Evolutionary conservation across 2,329 filamentous ascomycete species (phyloP), one percentile per base, ranked within the genome.

Genomic region (Lachnellula subtilissima): DNA sequence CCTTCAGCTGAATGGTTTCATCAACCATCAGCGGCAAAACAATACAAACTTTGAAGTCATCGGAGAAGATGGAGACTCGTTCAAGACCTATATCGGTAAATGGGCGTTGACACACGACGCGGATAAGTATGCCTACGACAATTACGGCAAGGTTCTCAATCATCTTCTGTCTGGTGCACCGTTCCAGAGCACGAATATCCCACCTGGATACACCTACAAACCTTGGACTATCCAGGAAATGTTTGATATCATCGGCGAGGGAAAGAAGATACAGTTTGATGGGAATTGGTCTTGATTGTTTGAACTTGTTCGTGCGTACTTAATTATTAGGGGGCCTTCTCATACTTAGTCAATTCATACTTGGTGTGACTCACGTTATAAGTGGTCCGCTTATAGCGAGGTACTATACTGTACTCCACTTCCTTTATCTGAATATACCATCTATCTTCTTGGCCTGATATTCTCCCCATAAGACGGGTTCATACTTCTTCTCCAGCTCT

Each of bases 171-270:
- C 5, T 37, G 54, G 54, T 25, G 42, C 9, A 5, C 3, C 25
- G 14, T 57, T 57, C 15, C 5, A 39, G 22, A 49, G 19, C 19
- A 57, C 50, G 1, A 57, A 57, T 11, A 35, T 45, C 5, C 54
- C 54, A 6, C 50, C 43, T 3, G 50, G 54, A 7, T 39, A 49
- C 19, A 42, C 19, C 8, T 53, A 45, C 12, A 32, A 43, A 23
- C 50, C 46, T 15, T 57, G 50, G 54, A 57, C 54, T 8, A 54
- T 57, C 25, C 22, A 57, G 14, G 50, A 50, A 17, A 9, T 57
- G 37, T 22, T 40, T 9, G 19, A 49, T 14, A 19, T n/a, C 14
- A 43, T 23, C 3, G 17, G 19, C 12, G n/a, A 28, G 23, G 54
- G 46, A 19, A 25, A 25, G 7, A 23, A 12, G 17, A 42, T 23